These are phyloP conservation scores for Arthrobotrys megalospora DNA, from an alignment of 2,329 filamentous ascomycete genomes.

Conservation along the genomic window DNA sequence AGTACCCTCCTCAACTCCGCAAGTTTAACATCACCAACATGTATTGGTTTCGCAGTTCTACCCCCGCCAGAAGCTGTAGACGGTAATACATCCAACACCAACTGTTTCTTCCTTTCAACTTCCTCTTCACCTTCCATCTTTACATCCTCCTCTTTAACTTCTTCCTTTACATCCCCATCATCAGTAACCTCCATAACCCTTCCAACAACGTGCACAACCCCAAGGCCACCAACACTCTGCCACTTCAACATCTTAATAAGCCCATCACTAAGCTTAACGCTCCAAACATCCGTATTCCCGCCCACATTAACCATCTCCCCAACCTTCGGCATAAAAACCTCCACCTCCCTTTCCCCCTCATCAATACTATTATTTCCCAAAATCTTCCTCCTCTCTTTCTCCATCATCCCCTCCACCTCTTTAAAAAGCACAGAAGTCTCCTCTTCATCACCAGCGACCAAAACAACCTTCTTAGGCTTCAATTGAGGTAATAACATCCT, in stretches of 20 bases:
- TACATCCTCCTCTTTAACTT: slow-evolving; percentile 43
- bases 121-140: slow-evolving; percentile 54
- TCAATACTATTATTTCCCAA: background rate
- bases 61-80: slow-evolving; percentile 78
- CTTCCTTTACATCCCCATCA: slow-evolving; percentile 29
- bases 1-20: slow-evolving; percentile 89
- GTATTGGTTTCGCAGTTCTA: slow-evolving; percentile 86
- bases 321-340: slow-evolving; percentile 86
- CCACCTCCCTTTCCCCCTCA: slow-evolving; percentile 71
- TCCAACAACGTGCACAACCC: slow-evolving; percentile 93
- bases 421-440: slow-evolving; percentile 85
- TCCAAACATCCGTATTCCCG: slow-evolving; percentile 98
- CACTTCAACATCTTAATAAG: slow-evolving; percentile 90
- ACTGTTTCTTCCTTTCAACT: slow-evolving; percentile 27
- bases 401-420: slow-evolving; percentile 51
- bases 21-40: slow-evolving; percentile 92
- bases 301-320: slow-evolving; percentile 86
- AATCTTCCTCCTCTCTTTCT: slow-evolving; percentile 40
- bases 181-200: slow-evolving; percentile 68
- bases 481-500: slow-evolving; percentile 96
- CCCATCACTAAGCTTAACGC: slow-evolving; percentile 86
- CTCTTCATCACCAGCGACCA: slow-evolving; percentile 83
- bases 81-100: slow-evolving; percentile 74
- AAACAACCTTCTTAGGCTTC: slow-evolving; percentile 91
- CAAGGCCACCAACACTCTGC: slow-evolving; percentile 91